Percentiles rank a stretch among this genome's conserved stretches.
Evolutionary conservation across 805 yeast species (phyloP).

Genomic region (Candida stauntonica): DNA sequence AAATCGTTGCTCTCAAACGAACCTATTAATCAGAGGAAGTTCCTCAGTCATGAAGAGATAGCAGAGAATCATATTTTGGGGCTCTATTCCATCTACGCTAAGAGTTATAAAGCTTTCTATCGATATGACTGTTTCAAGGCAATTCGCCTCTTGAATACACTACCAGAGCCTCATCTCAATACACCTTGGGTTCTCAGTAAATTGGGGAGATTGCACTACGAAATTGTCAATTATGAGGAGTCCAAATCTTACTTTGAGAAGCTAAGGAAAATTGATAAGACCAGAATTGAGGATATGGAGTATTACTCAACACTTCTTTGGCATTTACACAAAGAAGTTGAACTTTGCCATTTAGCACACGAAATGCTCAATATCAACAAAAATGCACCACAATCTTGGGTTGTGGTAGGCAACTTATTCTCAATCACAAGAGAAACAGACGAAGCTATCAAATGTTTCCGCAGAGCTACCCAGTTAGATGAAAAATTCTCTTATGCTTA

Average conservation of each 20-base stretch:
- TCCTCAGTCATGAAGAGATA: slow-evolving; percentile 20
- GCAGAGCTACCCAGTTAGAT: slow-evolving; percentile 67
- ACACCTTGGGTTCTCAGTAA: slow-evolving; percentile 86
- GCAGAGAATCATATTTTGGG: slow-evolving; percentile 41
- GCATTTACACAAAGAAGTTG: slow-evolving; percentile 83
- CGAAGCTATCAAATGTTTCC: slow-evolving; percentile 84
- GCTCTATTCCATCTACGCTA: slow-evolving; percentile 52
- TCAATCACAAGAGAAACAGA: slow-evolving; percentile 81
- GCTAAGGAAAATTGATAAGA: slow-evolving; percentile 67
- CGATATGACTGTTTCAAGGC: slow-evolving; percentile 79
- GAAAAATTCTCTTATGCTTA: slow-evolving; percentile 79
- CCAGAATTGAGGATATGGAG: slow-evolving; percentile 85
- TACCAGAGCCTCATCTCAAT: slow-evolving; percentile 58
- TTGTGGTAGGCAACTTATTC: slow-evolving; percentile 83
- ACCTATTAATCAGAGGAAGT: slow-evolving; percentile 14
- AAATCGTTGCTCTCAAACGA: slow-evolving; percentile 13
- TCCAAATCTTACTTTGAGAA: slow-evolving; percentile 59
- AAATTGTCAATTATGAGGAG: slow-evolving; percentile 78
- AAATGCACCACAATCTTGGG: slow-evolving; percentile 83
- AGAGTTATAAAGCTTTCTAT: slow-evolving; percentile 54
- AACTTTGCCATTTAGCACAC: slow-evolving; percentile 75
- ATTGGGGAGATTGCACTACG: slow-evolving; percentile 79
- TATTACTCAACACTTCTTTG: slow-evolving; percentile 84
- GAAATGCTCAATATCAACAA: slow-evolving; percentile 67
- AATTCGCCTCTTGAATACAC: slow-evolving; percentile 55